These are phyloP conservation scores for Amphirosellinia nigrospora DNA, from an alignment of 495 filamentous ascomycete species.

Conservation along the genomic window DNA sequence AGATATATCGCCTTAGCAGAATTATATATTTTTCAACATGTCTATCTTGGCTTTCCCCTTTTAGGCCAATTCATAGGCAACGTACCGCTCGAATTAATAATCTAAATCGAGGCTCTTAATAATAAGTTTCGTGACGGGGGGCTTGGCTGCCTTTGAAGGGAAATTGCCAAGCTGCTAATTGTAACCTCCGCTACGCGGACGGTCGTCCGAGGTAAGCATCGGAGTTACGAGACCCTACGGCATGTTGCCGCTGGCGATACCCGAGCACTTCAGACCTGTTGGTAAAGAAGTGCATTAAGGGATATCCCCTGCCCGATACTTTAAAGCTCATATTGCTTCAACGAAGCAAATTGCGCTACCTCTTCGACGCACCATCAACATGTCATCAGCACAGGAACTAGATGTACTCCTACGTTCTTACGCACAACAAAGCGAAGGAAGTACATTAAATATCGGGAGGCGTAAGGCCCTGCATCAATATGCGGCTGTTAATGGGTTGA, in stretches of 20 bases:
- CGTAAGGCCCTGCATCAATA: conserved; percentile 5
- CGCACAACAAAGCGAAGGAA: not conserved
- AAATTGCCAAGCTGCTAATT: too few species aligned
- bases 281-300: not conserved
- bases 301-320: not conserved
- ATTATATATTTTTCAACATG: too few species aligned
- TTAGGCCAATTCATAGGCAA: too few species aligned
- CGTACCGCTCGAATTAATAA: too few species aligned
- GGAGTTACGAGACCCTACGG: conserved; percentile 4
- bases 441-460: not conserved
- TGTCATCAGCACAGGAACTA: not conserved
- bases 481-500: not conserved
- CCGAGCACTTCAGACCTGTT: not conserved
- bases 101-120: too few species aligned
- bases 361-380: not conserved
- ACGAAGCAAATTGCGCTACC: not conserved
- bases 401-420: not conserved
- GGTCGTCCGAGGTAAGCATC: not conserved
- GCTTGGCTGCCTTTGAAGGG: too few species aligned
- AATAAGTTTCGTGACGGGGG: too few species aligned
- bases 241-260: conserved; percentile 8
- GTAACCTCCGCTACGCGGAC: too few species aligned
- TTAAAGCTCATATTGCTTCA: not conserved
- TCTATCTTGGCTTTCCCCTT: too few species aligned
- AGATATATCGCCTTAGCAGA: too few species aligned